Base-by-base conservation (phyloP, 2,329 filamentous ascomycete genomes). In the Clonostachys rhizophaga region DNA sequence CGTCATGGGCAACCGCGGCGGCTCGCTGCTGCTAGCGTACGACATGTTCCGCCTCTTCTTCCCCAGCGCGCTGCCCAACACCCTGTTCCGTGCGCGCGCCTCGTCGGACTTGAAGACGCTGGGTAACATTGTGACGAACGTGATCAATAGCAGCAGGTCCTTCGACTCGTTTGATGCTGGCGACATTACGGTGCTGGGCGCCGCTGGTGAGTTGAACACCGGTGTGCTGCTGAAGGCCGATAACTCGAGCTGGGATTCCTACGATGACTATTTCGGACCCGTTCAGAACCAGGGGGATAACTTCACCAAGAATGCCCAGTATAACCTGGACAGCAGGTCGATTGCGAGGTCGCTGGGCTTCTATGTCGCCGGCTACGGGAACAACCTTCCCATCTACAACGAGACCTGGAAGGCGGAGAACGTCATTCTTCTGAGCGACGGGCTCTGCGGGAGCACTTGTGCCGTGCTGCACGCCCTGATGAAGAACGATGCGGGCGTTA, bases 401-500 rank as follows among this genome's bases (percentile, higher is more conserved):
- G 24, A 45, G 13, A 30, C 50, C 49, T 77, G 72, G 53, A 52
- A 58, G 6, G 50, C 66, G 2, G 61, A 71, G 24, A 54, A 73
- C 39, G 68, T 75, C 34, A 50, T 70, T 17, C 53, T 75, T 30
- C 60, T 79, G 45, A 72, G 71, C 6, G 78, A 84, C 52, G 81
- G 81, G 17, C 67, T 67, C 49, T 86, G 82, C 58, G 73, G 69
- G 9, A 83, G 79, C 0, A 80, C 82, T 4, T 86, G 82, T 59
- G 74, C 79, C 33, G 65, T 80, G 37, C 80, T 84, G 58, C 67
- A 69, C 12, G 72, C 80, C 40, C 67, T 82, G 18, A 72, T 84
- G 68, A 70, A 71, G 8, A 61, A 68, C 49, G 67, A 71, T 48
- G 69, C 68, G 33, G 73, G 75, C 17, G 75, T 86, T 3, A 76